Evolutionary conservation across 352 stramenopile species (phyloP), one percentile per base, ranked within the genome.

Genomic region (Phytopythium oedochilum): DNA sequence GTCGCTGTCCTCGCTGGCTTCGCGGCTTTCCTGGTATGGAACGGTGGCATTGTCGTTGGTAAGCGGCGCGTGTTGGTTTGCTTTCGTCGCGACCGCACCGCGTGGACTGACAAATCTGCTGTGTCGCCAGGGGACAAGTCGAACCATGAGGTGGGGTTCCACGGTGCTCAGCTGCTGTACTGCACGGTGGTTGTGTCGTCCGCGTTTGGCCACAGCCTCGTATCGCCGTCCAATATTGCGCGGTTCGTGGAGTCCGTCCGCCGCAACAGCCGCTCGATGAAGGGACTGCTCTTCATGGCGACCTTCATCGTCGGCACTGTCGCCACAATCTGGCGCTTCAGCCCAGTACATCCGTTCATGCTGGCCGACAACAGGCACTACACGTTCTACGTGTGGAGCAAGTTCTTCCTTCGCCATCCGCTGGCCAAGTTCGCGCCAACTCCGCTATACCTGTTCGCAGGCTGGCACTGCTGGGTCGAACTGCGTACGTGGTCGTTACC

Each of bases 331-430:
- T 68, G 74, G 26, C 61, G 70, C 44, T 86, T 83, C 54, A 97
- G 84, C 36, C 68, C 84, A 10, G 79, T 92, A 28, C 89, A 97
- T 68, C 89, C 88, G 55, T 97, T 97, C 53, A 77, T 97, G 69
- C 70, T 97, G 46, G 82, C 86, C 32, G 90, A 97, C 69, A 97
- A 97, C 56, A 83, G 90, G 9, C 89, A 97, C 63, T 97, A 96
- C 61, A 95, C 84, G 10, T 97, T 97, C 55, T 97, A 97, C 67
- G 36, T 97, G 22, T 97, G 90, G 90, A 66, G 79, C 17, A 91
- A 89, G 58, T 86, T 96, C 44, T 95, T 93, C 49, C 67, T 83
- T 5, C 87, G 86, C 42, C 83, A 94, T 43, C 46, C 58, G 0
- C 38, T 88, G 15, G 80, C 75, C 49, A 92, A 92, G 59, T 89